Base-by-base conservation (phyloP, 108 stramenopile genomes). In the Skeletonema grethae region DNA sequence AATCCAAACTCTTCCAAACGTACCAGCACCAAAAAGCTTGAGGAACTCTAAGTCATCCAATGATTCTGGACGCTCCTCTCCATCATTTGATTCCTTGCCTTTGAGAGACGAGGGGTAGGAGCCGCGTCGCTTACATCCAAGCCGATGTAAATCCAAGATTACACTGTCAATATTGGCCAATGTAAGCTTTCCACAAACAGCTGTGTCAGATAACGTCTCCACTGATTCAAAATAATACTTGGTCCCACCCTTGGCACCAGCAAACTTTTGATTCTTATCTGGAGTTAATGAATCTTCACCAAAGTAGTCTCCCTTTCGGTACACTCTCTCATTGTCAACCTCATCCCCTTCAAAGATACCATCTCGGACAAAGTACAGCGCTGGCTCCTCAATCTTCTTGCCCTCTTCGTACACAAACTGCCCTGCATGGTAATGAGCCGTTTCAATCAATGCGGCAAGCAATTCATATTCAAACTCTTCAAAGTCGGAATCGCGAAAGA, bases 1-100 rank as follows among this genome's bases (percentile, higher is more conserved):
- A 39, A 92, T 84, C 83, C 90, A 90, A 10, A 95, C 94, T 13
- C 87, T 80, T 7, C 94, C 94, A 61, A 95, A 95, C 7, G 94
- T 95, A 8, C 94, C 94, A 9, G 88, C 87, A 35, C 94, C 94
- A 22, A 95, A 83, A 13, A 87, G 46, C 18, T 79, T 67, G 63
- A 89, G 87, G 34, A 79, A 85, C 66, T 84, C 78, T 28, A 88
- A 75, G 35, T 79, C 79, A 20, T 50, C 29, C 38, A 76, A 89
- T 69, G 90, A 82, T 67, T 97, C 93, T 7, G 97, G 82, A 64
- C 89, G 83, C 13, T 82, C 64, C 32, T 90, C 80, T 48, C 2
- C 46, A 48, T 48, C 46, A 48, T 48, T 16, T 5, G 46, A 48
- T 48, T 48, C 46, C 43, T 65, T 70, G 28, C 78, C 65, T 78